phyloP scores from a whole-genome alignment of 1,284 basidiomycete species.

The Exobasidium cylindrosporum region DNA sequence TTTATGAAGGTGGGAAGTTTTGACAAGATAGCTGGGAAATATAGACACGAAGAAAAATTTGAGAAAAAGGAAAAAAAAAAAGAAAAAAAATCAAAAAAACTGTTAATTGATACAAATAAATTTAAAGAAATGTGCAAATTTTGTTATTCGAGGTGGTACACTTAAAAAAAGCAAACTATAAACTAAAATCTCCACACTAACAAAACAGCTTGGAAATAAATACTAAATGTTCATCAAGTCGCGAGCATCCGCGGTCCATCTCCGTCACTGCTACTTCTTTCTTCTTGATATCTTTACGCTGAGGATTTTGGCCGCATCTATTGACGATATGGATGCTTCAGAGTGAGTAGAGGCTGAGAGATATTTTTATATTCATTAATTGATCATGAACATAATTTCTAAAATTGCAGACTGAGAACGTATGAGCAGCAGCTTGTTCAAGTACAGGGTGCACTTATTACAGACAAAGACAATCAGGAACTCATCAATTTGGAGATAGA shows the following conservation, averaged over 20 bases:
- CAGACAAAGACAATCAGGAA: conserved; percentile 78
- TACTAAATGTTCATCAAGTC: neutral
- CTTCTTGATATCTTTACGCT: too few species aligned
- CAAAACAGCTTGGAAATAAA: neutral
- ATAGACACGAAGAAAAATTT: too few species aligned
- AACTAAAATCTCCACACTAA: neutral
- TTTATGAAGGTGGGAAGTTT: too few species aligned
- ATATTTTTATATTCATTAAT: too few species aligned
- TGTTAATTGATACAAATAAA: neutral
- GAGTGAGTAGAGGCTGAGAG: conserved; percentile 4
- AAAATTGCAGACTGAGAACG: neutral
- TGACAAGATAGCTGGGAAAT: too few species aligned
- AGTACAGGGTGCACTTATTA: conserved; percentile 77
- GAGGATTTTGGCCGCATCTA: too few species aligned
- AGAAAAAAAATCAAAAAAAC: too few species aligned
- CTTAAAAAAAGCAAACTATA: too few species aligned
- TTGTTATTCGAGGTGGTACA: too few species aligned
- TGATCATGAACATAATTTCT: too few species aligned
- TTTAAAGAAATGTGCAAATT: neutral
- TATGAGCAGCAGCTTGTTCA: conserved; percentile 66
- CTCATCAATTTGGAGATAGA: conserved; percentile 69
- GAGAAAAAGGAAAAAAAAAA: neutral
- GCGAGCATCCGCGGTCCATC: neutral
- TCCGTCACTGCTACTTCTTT: too few species aligned
- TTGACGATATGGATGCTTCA: conserved; percentile 3